Evolutionary conservation across 192 early-diverging fungal species (phyloP), one percentile per base, ranked within the genome.

Genomic region (Funneliformis mosseae): DNA sequence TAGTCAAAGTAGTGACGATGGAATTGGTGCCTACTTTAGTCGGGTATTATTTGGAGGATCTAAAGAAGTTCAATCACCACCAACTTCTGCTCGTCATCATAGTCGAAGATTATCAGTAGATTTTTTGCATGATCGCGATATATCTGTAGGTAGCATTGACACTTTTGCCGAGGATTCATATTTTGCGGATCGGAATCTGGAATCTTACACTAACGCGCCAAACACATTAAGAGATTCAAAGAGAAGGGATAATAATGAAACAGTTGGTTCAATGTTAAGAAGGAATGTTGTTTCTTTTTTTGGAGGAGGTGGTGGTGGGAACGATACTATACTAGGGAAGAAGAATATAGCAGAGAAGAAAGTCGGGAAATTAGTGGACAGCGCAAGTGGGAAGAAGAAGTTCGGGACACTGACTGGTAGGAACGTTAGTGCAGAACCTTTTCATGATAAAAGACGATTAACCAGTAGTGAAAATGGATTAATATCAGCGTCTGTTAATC

Each of bases 161-260:
- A 79, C 78, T 18, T 79, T 79, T 70, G 67, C 78, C n/a, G 78
- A 79, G 28, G 78, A 79, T 41, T 46, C 66, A 25, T 79, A 79
- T 61, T 79, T 43, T 42, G 27, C 64, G 12, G 78, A 79, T 39
- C 78, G 68, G 25, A 79, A 79, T 79, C 8, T 55, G 16, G 78
- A 79, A 10, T 18, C 78, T 27, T 79, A 48, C 41, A 46, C 39
- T 27, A 77, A 41, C 42, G 14, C 50, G 16, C 48, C 67, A 42
- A 79, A 50, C 55, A 70, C 66, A 12, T 38, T 42, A n/a, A 76
- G 75, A 63, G 16, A 8, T 60, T 27, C 21, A 43, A 77, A 77
- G 8, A 28, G 78, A 79, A 69, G 68, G 41, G 78, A 79, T 18
- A 79, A 48, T 61, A 43, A 45, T 33, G 78, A 68, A 41, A 71